Evolutionary conservation across 441 rosid genomes (phyloP).

Genomic region (Hura crepitans): DNA sequence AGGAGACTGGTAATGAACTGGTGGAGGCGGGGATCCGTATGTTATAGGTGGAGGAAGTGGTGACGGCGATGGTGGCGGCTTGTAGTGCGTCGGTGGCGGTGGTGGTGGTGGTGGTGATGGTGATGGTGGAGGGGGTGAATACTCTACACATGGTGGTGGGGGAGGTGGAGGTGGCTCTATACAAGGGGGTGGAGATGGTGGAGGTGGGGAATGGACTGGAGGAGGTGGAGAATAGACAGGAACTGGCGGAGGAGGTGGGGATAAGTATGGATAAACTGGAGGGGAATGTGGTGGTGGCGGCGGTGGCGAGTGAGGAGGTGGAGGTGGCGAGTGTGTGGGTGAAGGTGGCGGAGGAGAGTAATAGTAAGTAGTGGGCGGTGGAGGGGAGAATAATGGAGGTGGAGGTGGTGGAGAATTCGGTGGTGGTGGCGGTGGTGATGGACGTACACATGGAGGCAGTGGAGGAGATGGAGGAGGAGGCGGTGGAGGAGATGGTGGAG

Average conservation of each 20-base stretch:
- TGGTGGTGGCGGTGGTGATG: conserved; percentile 33
- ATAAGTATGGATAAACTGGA: conserved; percentile 32
- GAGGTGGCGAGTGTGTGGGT: conserved; percentile 27
- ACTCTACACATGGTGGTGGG: conserved; percentile 33
- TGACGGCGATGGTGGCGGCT: conserved; percentile 38
- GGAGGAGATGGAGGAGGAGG: conserved; percentile 24
- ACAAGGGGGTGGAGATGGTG: conserved; percentile 38
- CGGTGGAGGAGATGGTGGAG: conserved; percentile 35
- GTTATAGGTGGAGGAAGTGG: conserved; percentile 33
- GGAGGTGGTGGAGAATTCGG: conserved; percentile 43
- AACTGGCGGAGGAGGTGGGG: conserved; percentile 38
- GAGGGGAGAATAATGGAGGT: conserved; percentile 33
- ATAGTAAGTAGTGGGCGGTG: conserved; percentile 31
- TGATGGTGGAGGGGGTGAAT: conserved; percentile 29
- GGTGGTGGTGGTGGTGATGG: conserved; percentile 33
- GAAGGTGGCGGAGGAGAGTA: conserved; percentile 27
- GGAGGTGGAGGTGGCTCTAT: conserved; percentile 34
- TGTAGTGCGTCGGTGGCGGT: conserved; percentile 24
- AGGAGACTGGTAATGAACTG: background rate
- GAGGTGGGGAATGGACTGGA: conserved; percentile 32
- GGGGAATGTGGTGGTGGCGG: conserved; percentile 41
- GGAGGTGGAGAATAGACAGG: conserved; percentile 33
- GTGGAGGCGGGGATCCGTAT: conserved; percentile 23
- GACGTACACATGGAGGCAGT: conserved; percentile 19
- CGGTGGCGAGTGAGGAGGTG: conserved; percentile 25